phyloP scores from a whole-genome alignment of 495 filamentous ascomycete species.

The Aspergillus conjunctus region DNA sequence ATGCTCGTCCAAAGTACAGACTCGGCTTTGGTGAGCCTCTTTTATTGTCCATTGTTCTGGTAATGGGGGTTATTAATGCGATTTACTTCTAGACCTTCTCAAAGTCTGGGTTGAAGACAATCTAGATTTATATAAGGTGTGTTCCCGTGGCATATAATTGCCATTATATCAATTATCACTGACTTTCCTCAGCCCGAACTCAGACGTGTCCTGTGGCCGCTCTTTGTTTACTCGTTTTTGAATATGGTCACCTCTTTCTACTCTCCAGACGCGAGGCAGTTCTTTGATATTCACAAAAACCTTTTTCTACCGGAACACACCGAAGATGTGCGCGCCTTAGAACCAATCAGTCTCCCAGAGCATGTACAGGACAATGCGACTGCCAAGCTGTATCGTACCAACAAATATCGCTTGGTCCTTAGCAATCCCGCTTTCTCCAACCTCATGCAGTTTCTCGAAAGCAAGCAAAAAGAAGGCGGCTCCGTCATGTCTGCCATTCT shows the following conservation, averaged over 20 bases:
- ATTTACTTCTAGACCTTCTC: slow-evolving; percentile 54
- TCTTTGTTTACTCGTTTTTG: slow-evolving; percentile 91
- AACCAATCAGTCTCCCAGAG: slow-evolving; percentile 68
- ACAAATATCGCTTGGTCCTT: slow-evolving; percentile 85
- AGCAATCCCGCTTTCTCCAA: slow-evolving; percentile 76
- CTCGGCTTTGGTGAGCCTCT: slow-evolving; percentile 62
- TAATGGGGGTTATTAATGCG: slow-evolving; percentile 12
- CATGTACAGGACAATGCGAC: slow-evolving; percentile 73
- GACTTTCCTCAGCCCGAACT: slow-evolving; percentile 70
- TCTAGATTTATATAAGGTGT: slow-evolving; percentile 89
- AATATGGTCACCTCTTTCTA: slow-evolving; percentile 76
- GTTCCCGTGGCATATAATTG: slow-evolving; percentile 4
- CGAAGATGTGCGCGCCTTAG: slow-evolving; percentile 72
- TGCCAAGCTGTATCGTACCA: slow-evolving; percentile 74
- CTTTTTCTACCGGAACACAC: slow-evolving; percentile 74
- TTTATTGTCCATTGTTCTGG: background rate
- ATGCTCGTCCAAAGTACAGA: slow-evolving; percentile 72
- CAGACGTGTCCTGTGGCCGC: slow-evolving; percentile 80
- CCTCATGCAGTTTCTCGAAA: slow-evolving; percentile 85
- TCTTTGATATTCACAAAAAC: slow-evolving; percentile 66
- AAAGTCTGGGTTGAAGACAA: slow-evolving; percentile 84
- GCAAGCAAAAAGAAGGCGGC: slow-evolving; percentile 76
- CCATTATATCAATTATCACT: background rate
- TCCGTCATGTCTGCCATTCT: slow-evolving; percentile 72
- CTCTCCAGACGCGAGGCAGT: slow-evolving; percentile 66